Conservation (phyloP, 1,284 basidiomycete genomes). For the Trametes pubescens region DNA sequence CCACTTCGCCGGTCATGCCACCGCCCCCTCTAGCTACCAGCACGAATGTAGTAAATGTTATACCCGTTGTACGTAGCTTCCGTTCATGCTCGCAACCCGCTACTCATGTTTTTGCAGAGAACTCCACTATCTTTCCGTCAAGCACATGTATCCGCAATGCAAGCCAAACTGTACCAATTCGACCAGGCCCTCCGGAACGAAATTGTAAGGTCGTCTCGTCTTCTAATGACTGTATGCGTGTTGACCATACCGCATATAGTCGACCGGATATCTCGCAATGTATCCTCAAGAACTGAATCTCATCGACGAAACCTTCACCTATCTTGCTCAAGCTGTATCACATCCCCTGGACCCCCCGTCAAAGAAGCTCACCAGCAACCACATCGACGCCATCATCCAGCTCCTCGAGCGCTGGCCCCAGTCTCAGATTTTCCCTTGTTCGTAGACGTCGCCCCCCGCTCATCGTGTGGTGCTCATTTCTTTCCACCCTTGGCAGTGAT, state of each 20-base stretch:
- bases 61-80: constrained; percentile 65
- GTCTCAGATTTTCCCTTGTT: constrained; percentile 85
- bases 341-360: constrained; percentile 42
- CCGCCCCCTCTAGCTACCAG: constrained; percentile 19
- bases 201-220: constrained; percentile 55
- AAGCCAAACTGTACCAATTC: constrained; percentile 84
- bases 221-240: background rate
- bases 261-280: constrained; percentile 73
- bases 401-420: constrained; percentile 85
- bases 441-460: constrained; percentile 30
- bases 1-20: constrained; percentile 34
- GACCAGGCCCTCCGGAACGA: constrained; percentile 76
- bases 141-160: constrained; percentile 89
- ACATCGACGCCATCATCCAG: constrained; percentile 70
- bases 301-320: constrained; percentile 72
- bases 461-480: background rate
- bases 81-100: too few relatives aligned
- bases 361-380: constrained; percentile 49
- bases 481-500: constrained; percentile 64
- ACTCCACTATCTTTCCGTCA: constrained; percentile 82
- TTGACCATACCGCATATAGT: constrained; percentile 49
- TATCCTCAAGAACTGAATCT: constrained; percentile 69
- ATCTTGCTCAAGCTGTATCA: constrained; percentile 62
- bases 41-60: constrained; percentile 42
- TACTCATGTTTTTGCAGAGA: constrained; percentile 44